Percentiles rank a stretch among this genome's conserved stretches.
phyloP scores from a whole-genome alignment of 1,284 basidiomycete genomes.

The Amylostereum chailletii region DNA sequence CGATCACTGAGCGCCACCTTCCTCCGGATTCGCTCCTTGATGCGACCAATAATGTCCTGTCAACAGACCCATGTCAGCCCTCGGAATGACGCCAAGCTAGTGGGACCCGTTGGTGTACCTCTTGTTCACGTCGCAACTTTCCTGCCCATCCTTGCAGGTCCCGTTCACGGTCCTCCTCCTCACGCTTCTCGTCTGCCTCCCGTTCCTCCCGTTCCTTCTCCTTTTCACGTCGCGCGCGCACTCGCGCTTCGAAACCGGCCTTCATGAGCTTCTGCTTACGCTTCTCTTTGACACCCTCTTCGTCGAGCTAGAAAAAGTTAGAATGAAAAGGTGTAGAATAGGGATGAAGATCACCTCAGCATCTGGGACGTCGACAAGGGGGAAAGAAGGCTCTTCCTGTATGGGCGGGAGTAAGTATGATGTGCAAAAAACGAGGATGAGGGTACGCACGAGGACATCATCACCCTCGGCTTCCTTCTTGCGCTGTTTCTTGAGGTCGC shows the following conservation, averaged over 20 bases:
- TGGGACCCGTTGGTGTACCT: slow-evolving; percentile 36
- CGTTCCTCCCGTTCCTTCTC: slow-evolving; percentile 74
- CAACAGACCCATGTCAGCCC: slow-evolving; percentile 1
- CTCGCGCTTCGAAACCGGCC: slow-evolving; percentile 90
- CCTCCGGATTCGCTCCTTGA: slow-evolving; percentile 78
- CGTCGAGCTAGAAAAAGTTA: slow-evolving; percentile 57
- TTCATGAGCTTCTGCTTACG: slow-evolving; percentile 89
- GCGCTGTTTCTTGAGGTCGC: slow-evolving; percentile 31
- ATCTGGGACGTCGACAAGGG: slow-evolving; percentile 86
- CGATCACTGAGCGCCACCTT: slow-evolving; percentile 77
- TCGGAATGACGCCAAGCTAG: not conserved
- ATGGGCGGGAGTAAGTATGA: not conserved
- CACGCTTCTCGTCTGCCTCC: slow-evolving; percentile 64
- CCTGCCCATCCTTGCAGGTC: slow-evolving; percentile 70
- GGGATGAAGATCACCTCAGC: slow-evolving; percentile 49
- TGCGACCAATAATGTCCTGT: slow-evolving; percentile 72
- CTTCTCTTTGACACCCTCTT: slow-evolving; percentile 93
- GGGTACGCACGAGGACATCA: slow-evolving; percentile 29
- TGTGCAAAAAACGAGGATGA: not conserved
- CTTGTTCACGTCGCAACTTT: slow-evolving; percentile 68
- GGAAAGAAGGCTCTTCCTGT: slow-evolving; percentile 82
- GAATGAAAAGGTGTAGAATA: not conserved
- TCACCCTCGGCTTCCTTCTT: slow-evolving; percentile 51
- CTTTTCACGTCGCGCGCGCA: slow-evolving; percentile 82
- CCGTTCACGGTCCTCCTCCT: slow-evolving; percentile 71